Evolutionary conservation across 2,329 filamentous ascomycete genomes (phyloP).

Genomic region (Aspergillus bombycis): DNA sequence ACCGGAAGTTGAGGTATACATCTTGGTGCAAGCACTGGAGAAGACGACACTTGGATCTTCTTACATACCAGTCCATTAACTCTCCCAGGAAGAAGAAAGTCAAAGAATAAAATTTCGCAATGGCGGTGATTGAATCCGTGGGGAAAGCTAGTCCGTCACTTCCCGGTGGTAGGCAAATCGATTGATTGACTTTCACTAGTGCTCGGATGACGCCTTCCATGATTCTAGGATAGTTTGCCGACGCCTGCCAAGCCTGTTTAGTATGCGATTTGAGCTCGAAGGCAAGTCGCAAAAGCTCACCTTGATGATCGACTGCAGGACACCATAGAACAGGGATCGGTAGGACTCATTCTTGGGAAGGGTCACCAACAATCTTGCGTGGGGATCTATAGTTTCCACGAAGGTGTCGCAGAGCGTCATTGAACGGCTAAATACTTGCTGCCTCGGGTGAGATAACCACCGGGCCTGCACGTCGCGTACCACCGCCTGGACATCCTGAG

Average conservation of each 20-base stretch:
- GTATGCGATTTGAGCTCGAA: background rate
- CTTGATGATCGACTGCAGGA: conserved; percentile 41
- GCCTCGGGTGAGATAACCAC: conserved; percentile 33
- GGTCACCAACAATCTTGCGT: conserved; percentile 29
- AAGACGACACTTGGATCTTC: conserved; percentile 37
- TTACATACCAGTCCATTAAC: conserved; percentile 43
- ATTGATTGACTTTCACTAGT: conserved; percentile 38
- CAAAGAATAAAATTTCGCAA: conserved; percentile 38
- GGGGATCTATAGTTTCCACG: conserved; percentile 32
- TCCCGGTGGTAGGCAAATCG: conserved; percentile 23
- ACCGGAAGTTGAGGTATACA: conserved; percentile 36
- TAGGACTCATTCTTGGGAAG: conserved; percentile 34
- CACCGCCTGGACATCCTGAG: conserved; percentile 32
- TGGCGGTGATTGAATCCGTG: conserved; percentile 21
- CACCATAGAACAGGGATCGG: conserved; percentile 38
- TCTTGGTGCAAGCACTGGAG: conserved; percentile 41
- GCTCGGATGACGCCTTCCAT: conserved; percentile 39
- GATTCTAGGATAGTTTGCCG: conserved; percentile 37
- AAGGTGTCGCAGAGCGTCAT: conserved; percentile 33
- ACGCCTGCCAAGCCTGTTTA: conserved; percentile 30
- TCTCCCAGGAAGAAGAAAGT: conserved; percentile 42
- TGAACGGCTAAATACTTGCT: conserved; percentile 29
- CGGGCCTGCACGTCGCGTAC: conserved; percentile 30
- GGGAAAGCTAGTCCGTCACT: conserved; percentile 15
- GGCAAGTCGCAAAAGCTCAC: conserved; percentile 22